Conservation (phyloP, 345 rosid species). For the Citrus glauca region DNA sequence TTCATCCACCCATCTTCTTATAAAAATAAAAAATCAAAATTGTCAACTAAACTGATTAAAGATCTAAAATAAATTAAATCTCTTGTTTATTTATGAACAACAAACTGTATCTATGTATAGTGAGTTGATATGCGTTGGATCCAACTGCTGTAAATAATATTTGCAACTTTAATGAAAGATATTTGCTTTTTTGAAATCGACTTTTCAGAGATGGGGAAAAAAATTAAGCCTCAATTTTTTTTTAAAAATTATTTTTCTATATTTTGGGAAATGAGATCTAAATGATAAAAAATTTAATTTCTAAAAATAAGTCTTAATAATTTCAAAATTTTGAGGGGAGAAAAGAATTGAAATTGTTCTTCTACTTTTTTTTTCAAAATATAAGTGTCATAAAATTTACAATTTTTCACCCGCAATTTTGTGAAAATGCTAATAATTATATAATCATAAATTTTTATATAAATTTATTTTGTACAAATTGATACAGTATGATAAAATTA, state of each 20-base stretch:
- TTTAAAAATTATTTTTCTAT: background rate
- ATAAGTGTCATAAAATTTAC: background rate
- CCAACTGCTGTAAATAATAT: background rate
- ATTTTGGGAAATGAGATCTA: background rate
- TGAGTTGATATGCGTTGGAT: background rate
- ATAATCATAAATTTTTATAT: fast-evolving
- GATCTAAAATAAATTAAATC: background rate
- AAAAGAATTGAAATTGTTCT: no score
- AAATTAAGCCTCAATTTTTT: background rate
- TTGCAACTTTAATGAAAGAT: background rate
- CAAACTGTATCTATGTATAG: no score
- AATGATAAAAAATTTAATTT: no score
- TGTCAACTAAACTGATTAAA: background rate
- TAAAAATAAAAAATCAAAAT: background rate
- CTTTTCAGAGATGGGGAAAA: background rate
- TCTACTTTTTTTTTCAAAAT: no score
- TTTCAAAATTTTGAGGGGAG: no score
- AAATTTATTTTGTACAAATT: no score
- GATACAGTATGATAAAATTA: fast-evolving
- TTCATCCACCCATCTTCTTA: no score
- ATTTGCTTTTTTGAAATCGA: background rate
- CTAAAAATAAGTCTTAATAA: no score
- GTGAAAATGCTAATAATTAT: no score
- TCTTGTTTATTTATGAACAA: background rate
- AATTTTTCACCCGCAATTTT: background rate